A percentile compares a stretch with the other conserved stretches of the same genome.
Conservation (phyloP, 495 filamentous ascomycete genomes). For the Penicillium bialowiezense region DNA sequence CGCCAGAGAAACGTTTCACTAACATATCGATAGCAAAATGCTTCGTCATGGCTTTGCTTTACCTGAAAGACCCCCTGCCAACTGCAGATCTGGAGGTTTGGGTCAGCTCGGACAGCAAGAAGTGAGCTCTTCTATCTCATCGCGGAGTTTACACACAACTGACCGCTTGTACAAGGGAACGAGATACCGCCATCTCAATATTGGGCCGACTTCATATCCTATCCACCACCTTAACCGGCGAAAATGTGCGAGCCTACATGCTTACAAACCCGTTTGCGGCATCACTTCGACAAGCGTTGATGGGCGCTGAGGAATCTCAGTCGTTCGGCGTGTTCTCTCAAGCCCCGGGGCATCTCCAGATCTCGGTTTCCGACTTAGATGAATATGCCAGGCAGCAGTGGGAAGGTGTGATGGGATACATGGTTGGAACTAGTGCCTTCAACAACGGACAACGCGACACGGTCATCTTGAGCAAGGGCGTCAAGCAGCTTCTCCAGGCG, state of each 20-base stretch:
- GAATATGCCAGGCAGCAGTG: constrained; percentile 83
- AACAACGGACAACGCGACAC: constrained; percentile 41
- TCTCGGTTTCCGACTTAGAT: constrained; percentile 73
- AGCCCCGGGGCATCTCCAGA: constrained; percentile 50
- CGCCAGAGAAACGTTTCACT: constrained; percentile 13
- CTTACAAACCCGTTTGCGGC: constrained; percentile 71
- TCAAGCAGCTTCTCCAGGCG: constrained; percentile 73
- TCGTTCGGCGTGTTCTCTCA: constrained; percentile 85
- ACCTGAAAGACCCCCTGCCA: constrained; percentile 72
- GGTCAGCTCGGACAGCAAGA: constrained; percentile 71
- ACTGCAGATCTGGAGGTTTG: constrained; percentile 77
- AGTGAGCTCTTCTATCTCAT: constrained; percentile 37
- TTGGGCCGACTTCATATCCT: constrained; percentile 83
- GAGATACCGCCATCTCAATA: constrained; percentile 76
- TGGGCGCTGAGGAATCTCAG: constrained; percentile 77
- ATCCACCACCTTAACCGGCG: constrained; percentile 52
- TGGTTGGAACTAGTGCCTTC: constrained; percentile 70
- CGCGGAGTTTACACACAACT: constrained; percentile 1
- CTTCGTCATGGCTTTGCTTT: constrained; percentile 91
- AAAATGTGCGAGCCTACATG: constrained; percentile 61
- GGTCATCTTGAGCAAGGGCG: constrained; percentile 66
- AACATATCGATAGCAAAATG: constrained; percentile 68
- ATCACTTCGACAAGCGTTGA: constrained; percentile 78
- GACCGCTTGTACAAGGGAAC: constrained; percentile 50
- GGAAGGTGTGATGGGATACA: constrained; percentile 93